Base-by-base conservation (phyloP, 495 filamentous ascomycete species). In the Aspergillus heteromorphus region DNA sequence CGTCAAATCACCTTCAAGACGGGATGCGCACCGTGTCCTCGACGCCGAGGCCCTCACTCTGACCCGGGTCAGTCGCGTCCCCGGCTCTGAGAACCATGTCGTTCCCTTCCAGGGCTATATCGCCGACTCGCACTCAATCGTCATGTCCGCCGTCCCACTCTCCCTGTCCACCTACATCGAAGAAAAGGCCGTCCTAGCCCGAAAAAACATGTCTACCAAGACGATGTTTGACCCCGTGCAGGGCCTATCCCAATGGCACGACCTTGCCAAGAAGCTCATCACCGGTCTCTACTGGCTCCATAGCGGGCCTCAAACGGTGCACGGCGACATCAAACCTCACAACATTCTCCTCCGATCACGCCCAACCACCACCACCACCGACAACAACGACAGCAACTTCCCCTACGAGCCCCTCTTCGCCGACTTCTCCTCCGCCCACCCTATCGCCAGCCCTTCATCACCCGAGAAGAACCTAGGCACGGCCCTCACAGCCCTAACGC, bases 351-450 rank as follows among this genome's bases (percentile, higher is more conserved):
- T 82, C 7, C 65, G 64, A 0, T 63, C 62, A 9, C 59, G 63
- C 3, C 36, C 48, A 11, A 38, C 51, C 2, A 34, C 57, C 19
- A n/a, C n/a, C n/a, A n/a, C n/a, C n/a, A n/a, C n/a, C n/a, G n/a
- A n/a, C n/a, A n/a, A n/a, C n/a, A n/a, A n/a, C n/a, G n/a, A n/a
- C n/a, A 49, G 18, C 48, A 45, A 45, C 6, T 71, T 73, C 55
- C 69, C 58, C 0, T 70, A 72, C 43, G 65, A 74, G 25, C 75
- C 80, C 13, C 61, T 84, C 1, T 80, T 78, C 45, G 76, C 76
- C 13, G 83, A 85, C 60, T 85, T 85, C 60, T 85, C 82, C 1
- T 83, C 83, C n/a, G 77, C 81, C 0, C 67, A 77, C 23, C 50
- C 51, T 11, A 57, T 74, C 25, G 47, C 57, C 0, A 20, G 64